These are phyloP conservation scores for Brassica incana DNA, from an alignment of 345 rosid genomes.

Conservation along the genomic window DNA sequence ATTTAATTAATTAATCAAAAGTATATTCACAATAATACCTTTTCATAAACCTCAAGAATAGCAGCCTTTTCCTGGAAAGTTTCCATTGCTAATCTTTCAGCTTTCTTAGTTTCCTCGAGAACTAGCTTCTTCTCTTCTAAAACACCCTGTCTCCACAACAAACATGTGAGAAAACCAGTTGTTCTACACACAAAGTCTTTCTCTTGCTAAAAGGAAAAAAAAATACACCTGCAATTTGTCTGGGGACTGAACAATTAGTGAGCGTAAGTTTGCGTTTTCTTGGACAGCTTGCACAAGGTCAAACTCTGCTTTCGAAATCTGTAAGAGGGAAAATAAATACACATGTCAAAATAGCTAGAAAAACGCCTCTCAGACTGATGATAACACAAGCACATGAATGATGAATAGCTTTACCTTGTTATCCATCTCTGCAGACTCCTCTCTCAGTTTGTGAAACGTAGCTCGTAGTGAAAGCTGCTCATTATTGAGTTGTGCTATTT, in stretches of 20 bases:
- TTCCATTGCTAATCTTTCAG: conserved; percentile 68
- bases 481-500: conserved; percentile 65
- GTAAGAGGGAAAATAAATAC: conserved; percentile 24
- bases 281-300: conserved; percentile 77
- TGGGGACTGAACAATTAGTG: conserved; percentile 90
- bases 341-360: conserved; percentile 15
- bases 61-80: conserved; percentile 72
- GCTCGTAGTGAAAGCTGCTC: conserved; percentile 69
- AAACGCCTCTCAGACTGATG: not conserved
- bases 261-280: conserved; percentile 76
- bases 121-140: conserved; percentile 75
- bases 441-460: conserved; percentile 59
- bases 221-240: conserved; percentile 77
- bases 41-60: conserved; percentile 62
- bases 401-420: conserved; percentile 43
- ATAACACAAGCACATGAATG: not conserved
- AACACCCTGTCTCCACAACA: conserved; percentile 53
- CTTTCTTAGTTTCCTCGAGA: conserved; percentile 66
- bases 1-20: conserved; percentile 7
- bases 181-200: not conserved
- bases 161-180: not conserved
- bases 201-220: not conserved
- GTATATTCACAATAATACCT: conserved; percentile 51
- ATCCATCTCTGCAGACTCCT: conserved; percentile 61
- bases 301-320: conserved; percentile 82